phyloP scores from a whole-genome alignment of 2,329 filamentous ascomycete species.

The Cryphonectria carpinicola region DNA sequence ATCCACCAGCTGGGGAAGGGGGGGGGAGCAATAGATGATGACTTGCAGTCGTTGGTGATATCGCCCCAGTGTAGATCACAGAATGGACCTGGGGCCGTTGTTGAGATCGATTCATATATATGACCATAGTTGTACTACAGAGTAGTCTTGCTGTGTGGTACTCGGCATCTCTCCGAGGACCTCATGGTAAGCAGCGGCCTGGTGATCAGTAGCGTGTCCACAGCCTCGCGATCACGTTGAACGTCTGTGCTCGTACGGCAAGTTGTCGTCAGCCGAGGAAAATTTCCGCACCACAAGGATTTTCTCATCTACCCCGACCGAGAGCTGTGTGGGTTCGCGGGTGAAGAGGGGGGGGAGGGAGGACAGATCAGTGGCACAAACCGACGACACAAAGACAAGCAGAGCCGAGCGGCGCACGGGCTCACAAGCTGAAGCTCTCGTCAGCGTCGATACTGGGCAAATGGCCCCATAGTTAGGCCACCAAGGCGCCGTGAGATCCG shows the following conservation, averaged over 20 bases:
- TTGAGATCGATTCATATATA: background rate
- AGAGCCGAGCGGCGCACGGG: background rate
- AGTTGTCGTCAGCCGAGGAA: slow-evolving; percentile 5
- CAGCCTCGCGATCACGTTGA: background rate
- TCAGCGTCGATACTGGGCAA: background rate
- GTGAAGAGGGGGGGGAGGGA: background rate
- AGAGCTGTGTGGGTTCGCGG: background rate
- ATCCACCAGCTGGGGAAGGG: background rate
- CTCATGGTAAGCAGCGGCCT: background rate
- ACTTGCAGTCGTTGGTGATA: background rate
- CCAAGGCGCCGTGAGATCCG: background rate
- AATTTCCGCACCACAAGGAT: background rate
- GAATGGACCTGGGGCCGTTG: background rate
- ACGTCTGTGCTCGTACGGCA: background rate
- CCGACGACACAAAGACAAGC: background rate
- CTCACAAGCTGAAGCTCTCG: slow-evolving; percentile 4
- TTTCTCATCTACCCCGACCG: background rate
- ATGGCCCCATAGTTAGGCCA: background rate
- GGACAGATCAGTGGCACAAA: background rate
- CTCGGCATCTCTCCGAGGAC: background rate
- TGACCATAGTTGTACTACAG: background rate
- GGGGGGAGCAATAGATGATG: background rate
- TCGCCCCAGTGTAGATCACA: slow-evolving; percentile 5
- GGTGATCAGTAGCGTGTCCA: background rate
- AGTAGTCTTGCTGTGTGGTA: background rate